Conservation (phyloP, 306 rosid species). For the Chamaecrista fasciculata region DNA sequence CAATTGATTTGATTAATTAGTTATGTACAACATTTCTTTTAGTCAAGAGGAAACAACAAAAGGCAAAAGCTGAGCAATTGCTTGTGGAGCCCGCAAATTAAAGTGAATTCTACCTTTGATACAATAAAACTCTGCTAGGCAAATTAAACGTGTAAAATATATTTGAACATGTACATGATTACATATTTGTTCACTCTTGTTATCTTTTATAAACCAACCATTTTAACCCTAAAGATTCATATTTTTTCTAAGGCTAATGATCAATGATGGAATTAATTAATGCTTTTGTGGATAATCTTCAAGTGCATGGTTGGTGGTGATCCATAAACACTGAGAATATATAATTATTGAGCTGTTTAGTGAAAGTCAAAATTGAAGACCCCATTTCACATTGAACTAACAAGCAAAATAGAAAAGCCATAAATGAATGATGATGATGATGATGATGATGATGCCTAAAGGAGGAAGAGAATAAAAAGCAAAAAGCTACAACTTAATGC, state of each 20-base stretch:
- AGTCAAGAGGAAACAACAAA: background rate
- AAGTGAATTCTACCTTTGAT: conserved; percentile 23
- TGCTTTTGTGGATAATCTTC: conserved; percentile 36
- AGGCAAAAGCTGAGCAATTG: background rate
- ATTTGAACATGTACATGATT: no score
- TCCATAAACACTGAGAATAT: conserved; percentile 57
- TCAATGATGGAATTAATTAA: no score
- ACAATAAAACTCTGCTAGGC: no score
- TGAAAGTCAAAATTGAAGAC: conserved; percentile 43
- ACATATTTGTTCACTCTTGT: no score
- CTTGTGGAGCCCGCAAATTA: conserved; percentile 35
- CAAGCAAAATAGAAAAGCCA: conserved; percentile 28
- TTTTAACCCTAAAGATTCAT: conserved; percentile 3
- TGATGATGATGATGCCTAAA: background rate
- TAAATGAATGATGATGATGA: background rate
- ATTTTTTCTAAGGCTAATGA: no score
- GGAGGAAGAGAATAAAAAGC: conserved; percentile 26
- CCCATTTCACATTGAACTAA: conserved; percentile 44
- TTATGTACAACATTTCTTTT: no score
- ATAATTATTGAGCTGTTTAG: conserved; percentile 50
- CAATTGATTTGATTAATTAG: background rate
- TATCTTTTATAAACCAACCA: background rate
- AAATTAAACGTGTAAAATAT: no score
- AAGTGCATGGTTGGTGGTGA: no score
- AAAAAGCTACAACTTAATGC: conserved; percentile 15